A percentile compares a stretch with the other conserved stretches of the same genome.
These are phyloP conservation scores for Taphrina sp. DNA, from an alignment of 1,139 yeast genomes.

Conservation along the genomic window DNA sequence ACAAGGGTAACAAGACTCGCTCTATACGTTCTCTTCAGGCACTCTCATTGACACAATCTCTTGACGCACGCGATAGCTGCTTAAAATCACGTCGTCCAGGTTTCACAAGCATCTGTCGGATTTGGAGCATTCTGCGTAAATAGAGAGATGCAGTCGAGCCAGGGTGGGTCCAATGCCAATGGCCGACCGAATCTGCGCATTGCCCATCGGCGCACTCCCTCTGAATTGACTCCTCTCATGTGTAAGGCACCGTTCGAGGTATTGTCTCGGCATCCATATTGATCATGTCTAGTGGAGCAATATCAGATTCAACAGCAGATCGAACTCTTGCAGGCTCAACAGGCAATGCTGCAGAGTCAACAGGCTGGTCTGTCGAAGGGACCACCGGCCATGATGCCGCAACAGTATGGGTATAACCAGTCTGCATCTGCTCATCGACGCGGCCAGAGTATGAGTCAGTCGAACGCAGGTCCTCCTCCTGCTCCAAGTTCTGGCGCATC, in stretches of 20 bases:
- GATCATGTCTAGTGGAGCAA: conserved; percentile 29
- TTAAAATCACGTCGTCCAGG: too few species aligned
- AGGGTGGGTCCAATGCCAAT: conserved; percentile 6
- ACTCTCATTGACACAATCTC: conserved; percentile 15
- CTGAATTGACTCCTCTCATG: conserved; percentile 33
- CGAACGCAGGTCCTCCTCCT: conserved; percentile 20
- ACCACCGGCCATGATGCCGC: conserved; percentile 8
- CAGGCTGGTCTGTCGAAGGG: conserved; percentile 29
- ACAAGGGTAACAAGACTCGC: too few species aligned
- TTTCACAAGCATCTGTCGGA: too few species aligned
- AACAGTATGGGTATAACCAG: conserved; percentile 9
- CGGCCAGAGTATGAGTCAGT: conserved; percentile 38
- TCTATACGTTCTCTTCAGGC: conserved; percentile 6
- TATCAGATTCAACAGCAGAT: conserved; percentile 32
- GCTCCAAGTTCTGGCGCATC: conserved; percentile 33
- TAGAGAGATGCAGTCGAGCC: conserved; percentile 31
- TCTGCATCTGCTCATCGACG: conserved; percentile 36
- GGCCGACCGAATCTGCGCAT: conserved; percentile 31
- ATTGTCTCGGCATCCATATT: not conserved
- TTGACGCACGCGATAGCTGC: conserved; percentile 20
- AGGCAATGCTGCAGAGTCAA: conserved; percentile 29
- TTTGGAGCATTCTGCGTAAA: too few species aligned
- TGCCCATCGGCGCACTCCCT: conserved; percentile 32
- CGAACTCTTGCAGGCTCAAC: conserved; percentile 32
- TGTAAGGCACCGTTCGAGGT: conserved; percentile 8